Base-by-base conservation (phyloP, 345 rosid species). In the Linum trigynum region DNA sequence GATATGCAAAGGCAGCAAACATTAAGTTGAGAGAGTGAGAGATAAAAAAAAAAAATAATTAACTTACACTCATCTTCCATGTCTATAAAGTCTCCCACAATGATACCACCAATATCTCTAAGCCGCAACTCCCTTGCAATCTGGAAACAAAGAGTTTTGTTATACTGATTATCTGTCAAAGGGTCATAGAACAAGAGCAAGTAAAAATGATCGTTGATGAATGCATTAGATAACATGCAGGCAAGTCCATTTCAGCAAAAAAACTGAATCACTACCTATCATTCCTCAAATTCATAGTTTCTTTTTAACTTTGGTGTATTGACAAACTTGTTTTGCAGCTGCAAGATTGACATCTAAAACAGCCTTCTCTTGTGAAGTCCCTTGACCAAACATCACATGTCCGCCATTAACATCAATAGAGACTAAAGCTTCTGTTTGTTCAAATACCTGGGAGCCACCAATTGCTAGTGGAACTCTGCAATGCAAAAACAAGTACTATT, bases 391-490 rank as follows among this genome's bases (percentile, higher is more conserved):
- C 97, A 92, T 88, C 64, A 88, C 90, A 77, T 90, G 98, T 65
- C 98, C 98, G 5, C 98, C 97, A 74, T 92, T 92, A 66, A 92
- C 98, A 78, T 92, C 98, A 79, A 92, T 83, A 43, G 98, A 88
- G 74, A 92, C 98, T 66, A 92, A 83, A 48, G 98, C 98, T 83
- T 92, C 98, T 0, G 98, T 92, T 79, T 90, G 97, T 81, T 92
- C 98, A 77, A 92, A 90, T 75, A 92, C 94, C 76, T 90, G 70
- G 71, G 97, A 90, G 69, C 97, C 98, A 72, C 98, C 98, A 69
- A 77, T 86, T 39, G 85, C 83, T 63, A 92, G 91, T 65, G 85
- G 80, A 74, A 92, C 97, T 84, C 98, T 92, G 80, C 56, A 71
- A 73, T 55, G 55, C n/a, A 67, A 67, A 51, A 64, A 51, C 10